phyloP scores from a whole-genome alignment of 176 grass and related monocot genomes.

The Pharus latifolius region DNA sequence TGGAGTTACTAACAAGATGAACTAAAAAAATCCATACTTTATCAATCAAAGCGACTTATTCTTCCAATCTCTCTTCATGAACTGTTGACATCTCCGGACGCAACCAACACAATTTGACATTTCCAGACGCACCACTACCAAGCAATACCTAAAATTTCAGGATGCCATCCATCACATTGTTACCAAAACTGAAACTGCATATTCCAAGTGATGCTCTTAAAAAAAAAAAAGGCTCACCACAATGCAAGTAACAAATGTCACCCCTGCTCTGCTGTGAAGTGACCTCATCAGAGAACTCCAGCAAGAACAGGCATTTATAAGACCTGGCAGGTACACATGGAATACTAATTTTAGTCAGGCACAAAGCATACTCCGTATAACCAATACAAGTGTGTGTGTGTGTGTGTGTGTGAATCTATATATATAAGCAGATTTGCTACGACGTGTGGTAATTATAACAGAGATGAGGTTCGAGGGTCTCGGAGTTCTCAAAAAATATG shows the following conservation, averaged over 20 bases:
- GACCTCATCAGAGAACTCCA: constrained; percentile 24
- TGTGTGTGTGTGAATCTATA: too few species aligned
- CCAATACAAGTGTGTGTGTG: too few species aligned
- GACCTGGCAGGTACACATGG: constrained; percentile 22
- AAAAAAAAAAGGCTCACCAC: constrained; percentile 15
- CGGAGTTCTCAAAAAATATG: too few species aligned
- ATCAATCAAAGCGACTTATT: constrained; percentile 24
- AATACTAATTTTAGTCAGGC: neutral
- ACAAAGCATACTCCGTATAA: neutral
- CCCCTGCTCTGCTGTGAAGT: constrained; percentile 31
- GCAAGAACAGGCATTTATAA: constrained; percentile 33
- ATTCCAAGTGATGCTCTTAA: neutral
- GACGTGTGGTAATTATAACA: too few species aligned
- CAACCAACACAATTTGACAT: constrained; percentile 28
- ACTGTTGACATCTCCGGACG: constrained; percentile 15
- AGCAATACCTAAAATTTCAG: constrained; percentile 26
- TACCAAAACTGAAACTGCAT: neutral
- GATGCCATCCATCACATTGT: neutral
- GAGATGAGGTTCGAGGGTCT: too few species aligned
- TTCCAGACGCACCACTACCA: constrained; percentile 16
- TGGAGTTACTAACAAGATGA: constrained; percentile 25
- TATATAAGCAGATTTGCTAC: too few species aligned
- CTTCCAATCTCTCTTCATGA: constrained; percentile 32
- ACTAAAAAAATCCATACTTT: constrained; percentile 9
- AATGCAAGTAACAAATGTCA: constrained; percentile 39